A percentile compares a stretch with the other conserved stretches of the same genome.
These are phyloP conservation scores for Neurospora sublineolata DNA, from an alignment of 495 filamentous ascomycete species.

Conservation along the genomic window DNA sequence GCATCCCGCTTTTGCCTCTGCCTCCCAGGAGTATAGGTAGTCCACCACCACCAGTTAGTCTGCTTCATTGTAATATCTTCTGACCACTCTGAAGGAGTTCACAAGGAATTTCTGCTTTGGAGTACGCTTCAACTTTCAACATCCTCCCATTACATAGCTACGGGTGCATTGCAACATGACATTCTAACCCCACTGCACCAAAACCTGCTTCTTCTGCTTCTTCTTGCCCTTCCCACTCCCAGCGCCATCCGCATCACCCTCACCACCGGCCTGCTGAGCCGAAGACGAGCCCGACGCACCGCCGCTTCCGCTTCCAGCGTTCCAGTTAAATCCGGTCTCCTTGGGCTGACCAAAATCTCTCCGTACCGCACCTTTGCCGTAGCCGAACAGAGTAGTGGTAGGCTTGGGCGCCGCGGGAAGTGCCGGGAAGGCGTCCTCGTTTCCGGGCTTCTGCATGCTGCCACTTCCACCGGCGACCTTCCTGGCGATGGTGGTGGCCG, in stretches of 20 bases:
- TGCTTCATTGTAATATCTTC: not conserved
- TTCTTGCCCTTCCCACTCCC: slow-evolving; percentile 45
- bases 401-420: slow-evolving; percentile 71
- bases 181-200: slow-evolving; percentile 52
- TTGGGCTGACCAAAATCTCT: slow-evolving; percentile 43
- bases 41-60: not conserved
- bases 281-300: slow-evolving; percentile 1
- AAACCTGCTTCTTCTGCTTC: slow-evolving; percentile 72
- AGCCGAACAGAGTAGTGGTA: slow-evolving; percentile 67
- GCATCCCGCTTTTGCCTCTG: too few relatives aligned
- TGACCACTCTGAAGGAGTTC: too few relatives aligned
- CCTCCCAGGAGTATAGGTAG: too few relatives aligned
- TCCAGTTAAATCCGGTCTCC: slow-evolving; percentile 33
- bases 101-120: too few relatives aligned
- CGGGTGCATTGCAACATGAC: too few relatives aligned
- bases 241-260: slow-evolving; percentile 17
- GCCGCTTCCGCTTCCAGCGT: slow-evolving; percentile 5
- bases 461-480: not conserved
- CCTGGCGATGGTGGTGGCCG: slow-evolving; percentile 7
- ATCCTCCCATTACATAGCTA: not conserved
- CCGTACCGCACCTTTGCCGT: slow-evolving; percentile 58
- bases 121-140: not conserved
- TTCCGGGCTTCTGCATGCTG: slow-evolving; percentile 3
- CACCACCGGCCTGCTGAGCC: not conserved
- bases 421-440: slow-evolving; percentile 64